Evolutionary conservation across 1,139 yeast species (phyloP), one percentile per base, ranked within the genome.

Genomic region (Debaryomyces subglobosus): DNA sequence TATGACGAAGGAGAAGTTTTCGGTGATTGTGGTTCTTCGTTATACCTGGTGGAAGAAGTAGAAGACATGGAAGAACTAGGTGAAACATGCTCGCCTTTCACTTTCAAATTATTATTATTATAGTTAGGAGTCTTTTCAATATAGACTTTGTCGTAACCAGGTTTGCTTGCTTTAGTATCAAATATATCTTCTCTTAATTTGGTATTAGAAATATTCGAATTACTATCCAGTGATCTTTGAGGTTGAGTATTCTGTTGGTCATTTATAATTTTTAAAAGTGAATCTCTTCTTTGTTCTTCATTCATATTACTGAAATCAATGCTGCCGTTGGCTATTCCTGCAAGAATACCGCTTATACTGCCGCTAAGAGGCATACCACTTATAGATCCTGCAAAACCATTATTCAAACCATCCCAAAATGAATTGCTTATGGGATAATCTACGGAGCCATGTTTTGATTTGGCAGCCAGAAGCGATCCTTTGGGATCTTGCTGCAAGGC

Each of bases 101-200:
- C 12, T 39, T 45, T 32, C 23, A 39, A 27, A 43, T 35, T 30
- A 23, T 30, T 47, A 16, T 33, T 21, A 24, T 33, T 23, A 12
- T 29, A 23, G 12, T 20, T 13, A 18, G 37, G 20, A 21, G 44
- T 23, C 35, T 24, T 45, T 6, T 13, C 40, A n/a, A 5, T 34
- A 40, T 39, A 24, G 3, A n/a, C 21, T 20, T 24, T 21, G 4
- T 25, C 16, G 15, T 30, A 27, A 6, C 24, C 27, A 18, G 20
- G 43, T 33, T 48, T 47, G 1, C 34, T 24, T 8, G 20, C 8
- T 27, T 34, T 39, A 47, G 64, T 67, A 16, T 67, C 72, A 54
- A 74, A 75, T n/a, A 76, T 76, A 50, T 76, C 80, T 54, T 75
- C 79, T 45, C 76, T 58, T 43, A 75, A 63, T 15, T 62, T 65